These are phyloP conservation scores for Nepenthes alata DNA, from an alignment of 179 eudicot genomes.

Conservation along the genomic window DNA sequence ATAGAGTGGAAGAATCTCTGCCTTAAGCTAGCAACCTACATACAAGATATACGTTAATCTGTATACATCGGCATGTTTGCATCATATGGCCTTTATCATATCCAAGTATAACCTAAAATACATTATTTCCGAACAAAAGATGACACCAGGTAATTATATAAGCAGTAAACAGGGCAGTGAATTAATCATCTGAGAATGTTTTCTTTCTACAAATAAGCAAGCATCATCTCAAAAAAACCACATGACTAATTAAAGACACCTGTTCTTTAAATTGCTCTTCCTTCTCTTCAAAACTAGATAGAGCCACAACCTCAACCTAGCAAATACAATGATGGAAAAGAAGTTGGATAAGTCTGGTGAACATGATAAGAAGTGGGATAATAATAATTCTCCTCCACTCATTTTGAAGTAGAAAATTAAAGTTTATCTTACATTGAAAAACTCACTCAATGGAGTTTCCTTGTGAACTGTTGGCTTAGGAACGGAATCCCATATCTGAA, in stretches of 20 bases:
- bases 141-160: no score
- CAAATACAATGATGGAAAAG: conserved; percentile 10
- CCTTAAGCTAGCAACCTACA: conserved; percentile 75
- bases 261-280: conserved; percentile 93
- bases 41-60: not conserved
- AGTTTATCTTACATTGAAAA: conserved; percentile 76
- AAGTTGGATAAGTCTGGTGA: not conserved
- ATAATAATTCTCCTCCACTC: not conserved
- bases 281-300: conserved; percentile 91
- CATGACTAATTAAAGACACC: conserved; percentile 27
- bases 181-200: no score
- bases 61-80: no score
- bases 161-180: no score
- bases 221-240: not conserved
- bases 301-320: conserved; percentile 95
- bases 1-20: conserved; percentile 80
- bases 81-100: not conserved
- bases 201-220: no score
- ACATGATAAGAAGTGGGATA: not conserved
- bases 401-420: not conserved
- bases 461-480: conserved; percentile 90
- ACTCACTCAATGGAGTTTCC: conserved; percentile 84
- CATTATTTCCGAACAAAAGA: no score
- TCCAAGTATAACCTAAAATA: no score
- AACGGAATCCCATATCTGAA: conserved; percentile 94